A percentile compares a stretch with the other conserved stretches of the same genome.
phyloP scores from a whole-genome alignment of 768 basidiomycete genomes.

The Plicaturopsis crispa region DNA sequence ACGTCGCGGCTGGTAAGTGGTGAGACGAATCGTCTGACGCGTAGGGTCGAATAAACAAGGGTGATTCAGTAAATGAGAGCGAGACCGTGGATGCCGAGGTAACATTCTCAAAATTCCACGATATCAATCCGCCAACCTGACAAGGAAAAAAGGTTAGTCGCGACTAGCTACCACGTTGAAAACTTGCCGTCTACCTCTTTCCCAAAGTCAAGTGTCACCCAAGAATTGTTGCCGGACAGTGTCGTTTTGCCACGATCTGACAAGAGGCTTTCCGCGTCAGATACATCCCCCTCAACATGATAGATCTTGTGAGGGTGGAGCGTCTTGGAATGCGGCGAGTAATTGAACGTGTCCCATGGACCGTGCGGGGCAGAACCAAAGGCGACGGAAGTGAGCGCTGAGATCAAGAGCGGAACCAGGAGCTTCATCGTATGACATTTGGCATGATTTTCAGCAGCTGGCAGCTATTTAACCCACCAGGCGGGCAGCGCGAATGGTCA shows the following conservation, averaged over 20 bases:
- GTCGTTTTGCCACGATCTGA: constrained; percentile 35
- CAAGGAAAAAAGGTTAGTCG: not conserved
- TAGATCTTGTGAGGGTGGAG: constrained; percentile 37
- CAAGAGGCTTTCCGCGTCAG: constrained; percentile 25
- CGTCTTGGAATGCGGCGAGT: constrained; percentile 36
- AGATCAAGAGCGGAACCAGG: too few relatives aligned
- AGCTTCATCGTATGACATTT: too few relatives aligned
- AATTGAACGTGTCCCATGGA: constrained; percentile 48
- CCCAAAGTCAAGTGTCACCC: constrained; percentile 49
- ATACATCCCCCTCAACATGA: constrained; percentile 26
- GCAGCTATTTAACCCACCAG: too few relatives aligned
- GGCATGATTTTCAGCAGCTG: too few relatives aligned
- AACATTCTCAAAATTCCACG: constrained; percentile 32
- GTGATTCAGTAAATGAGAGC: constrained; percentile 53
- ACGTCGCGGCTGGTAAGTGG: constrained; percentile 36
- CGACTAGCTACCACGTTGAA: not conserved
- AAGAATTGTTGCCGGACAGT: constrained; percentile 31
- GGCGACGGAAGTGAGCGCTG: too few relatives aligned
- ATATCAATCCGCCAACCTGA: constrained; percentile 48
- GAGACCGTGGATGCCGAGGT: constrained; percentile 29
- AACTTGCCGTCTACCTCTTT: constrained; percentile 32
- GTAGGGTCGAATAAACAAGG: constrained; percentile 42
- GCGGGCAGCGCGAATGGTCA: too few relatives aligned
- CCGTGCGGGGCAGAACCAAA: constrained; percentile 44
- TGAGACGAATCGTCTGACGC: constrained; percentile 42